Evolutionary conservation across 2,329 filamentous ascomycete species (phyloP), one percentile per base, ranked within the genome.

Genomic region (Zasmidium angulare): DNA sequence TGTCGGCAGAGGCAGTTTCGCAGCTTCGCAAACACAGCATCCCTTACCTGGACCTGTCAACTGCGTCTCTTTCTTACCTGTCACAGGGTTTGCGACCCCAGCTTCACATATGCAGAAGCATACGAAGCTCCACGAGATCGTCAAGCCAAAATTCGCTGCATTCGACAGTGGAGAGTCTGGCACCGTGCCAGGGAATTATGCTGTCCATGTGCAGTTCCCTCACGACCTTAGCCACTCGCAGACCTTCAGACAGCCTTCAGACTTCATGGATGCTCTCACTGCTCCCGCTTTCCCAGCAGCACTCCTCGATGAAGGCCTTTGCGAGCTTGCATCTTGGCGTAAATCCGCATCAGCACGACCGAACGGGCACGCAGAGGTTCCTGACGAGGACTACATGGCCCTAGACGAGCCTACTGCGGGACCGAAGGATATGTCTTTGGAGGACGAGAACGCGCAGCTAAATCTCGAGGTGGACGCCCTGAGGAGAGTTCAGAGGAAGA

Each of bases 11-110:
- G 84, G 85, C 60, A 86, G 85, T 60, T 88, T 89, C 62, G 82
- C 84, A 1, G 84, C 86, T 2, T 86, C 88, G 54, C 70, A 93
- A 50, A 64, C 69, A 7, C 68, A 71, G 47, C 81, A 85, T 1
- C 89, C 89, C 59, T 82, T 96, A 58, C 91, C 91, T 55, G 89
- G 91, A 2, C 86, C 91, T 19, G 86, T 96, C 31, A 95, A 90
- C 11, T 96, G 96, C 67, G 70, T 98, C 22, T 72, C 81, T n/a
- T 89, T 95, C 75, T 78, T 91, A 24, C 82, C 86, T 10, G 86
- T 90, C 0, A 80, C 75, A 73, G 77, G 78, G 60, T 80, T 81
- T 68, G 36, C 46, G 12, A 26, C 17, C 2, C 26, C 22, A 36
- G n/a, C 17, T 43, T 17, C 72, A 76, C 24, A 63, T 11, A 12